A percentile compares a stretch with the other conserved stretches of the same genome.
Evolutionary conservation across 129 eudicot genomes (phyloP).

Genomic region (Ambrosia artemisiifolia): DNA sequence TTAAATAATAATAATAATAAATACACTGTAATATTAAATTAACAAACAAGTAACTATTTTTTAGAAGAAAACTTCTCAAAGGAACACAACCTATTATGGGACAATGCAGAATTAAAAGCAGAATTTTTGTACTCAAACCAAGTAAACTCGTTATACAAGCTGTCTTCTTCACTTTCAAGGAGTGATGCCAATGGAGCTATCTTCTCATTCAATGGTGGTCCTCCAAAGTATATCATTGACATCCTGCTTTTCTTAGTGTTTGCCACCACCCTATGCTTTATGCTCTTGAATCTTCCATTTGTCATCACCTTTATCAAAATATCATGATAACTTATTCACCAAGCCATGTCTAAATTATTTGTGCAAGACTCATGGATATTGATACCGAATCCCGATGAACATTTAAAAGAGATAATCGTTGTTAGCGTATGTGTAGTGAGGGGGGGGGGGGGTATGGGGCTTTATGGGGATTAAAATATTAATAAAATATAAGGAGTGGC

Average conservation of each 20-base stretch:
- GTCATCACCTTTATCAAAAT: conserved; percentile 76
- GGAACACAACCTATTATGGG: conserved; percentile 65
- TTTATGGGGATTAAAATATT: too few relatives aligned
- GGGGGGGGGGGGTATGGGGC: too few relatives aligned
- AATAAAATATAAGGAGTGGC: too few relatives aligned
- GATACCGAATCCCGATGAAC: neutral
- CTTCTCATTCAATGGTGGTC: conserved; percentile 89
- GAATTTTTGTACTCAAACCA: conserved; percentile 87
- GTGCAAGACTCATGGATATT: neutral
- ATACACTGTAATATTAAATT: too few relatives aligned
- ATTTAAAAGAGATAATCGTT: neutral
- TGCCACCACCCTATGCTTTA: conserved; percentile 79
- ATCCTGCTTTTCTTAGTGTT: conserved; percentile 61
- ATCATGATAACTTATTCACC: neutral
- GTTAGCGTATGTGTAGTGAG: too few relatives aligned
- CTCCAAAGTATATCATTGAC: conserved; percentile 93
- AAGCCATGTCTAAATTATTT: neutral
- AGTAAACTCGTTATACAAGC: conserved; percentile 92
- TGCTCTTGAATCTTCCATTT: conserved; percentile 86
- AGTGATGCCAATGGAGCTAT: conserved; percentile 85
- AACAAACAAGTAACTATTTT: neutral
- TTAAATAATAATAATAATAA: neutral
- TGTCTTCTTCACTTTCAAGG: conserved; percentile 58
- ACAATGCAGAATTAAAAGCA: conserved; percentile 54
- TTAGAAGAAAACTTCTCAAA: conserved; percentile 50